Percentiles rank a stretch among this genome's conserved stretches.
These are phyloP conservation scores for Auriculariales sp. DNA, from an alignment of 768 basidiomycete genomes.

Conservation along the genomic window DNA sequence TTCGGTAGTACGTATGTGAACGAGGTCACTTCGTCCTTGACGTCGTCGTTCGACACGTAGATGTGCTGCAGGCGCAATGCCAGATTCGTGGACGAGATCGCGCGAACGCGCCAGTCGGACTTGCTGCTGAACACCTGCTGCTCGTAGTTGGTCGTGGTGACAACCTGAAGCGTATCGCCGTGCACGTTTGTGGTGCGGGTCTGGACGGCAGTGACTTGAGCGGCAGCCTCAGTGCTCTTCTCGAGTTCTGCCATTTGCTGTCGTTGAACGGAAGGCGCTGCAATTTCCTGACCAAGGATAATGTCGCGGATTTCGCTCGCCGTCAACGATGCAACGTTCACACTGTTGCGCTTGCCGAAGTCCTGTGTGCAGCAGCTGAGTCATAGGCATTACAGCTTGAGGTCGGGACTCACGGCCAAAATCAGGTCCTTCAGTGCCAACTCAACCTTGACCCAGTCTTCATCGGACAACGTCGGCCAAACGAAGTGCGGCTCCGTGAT, in stretches of 20 bases:
- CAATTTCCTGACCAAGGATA: constrained; percentile 97
- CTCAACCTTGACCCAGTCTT: constrained; percentile 99
- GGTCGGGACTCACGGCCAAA: constrained; percentile 40
- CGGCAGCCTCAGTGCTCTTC: constrained; percentile 87
- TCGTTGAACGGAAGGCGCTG: constrained; percentile 85
- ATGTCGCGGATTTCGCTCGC: constrained; percentile 95
- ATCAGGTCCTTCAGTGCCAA: constrained; percentile 98
- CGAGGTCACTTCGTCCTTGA: constrained; percentile 91
- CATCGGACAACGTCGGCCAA: constrained; percentile 85
- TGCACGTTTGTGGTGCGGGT: constrained; percentile 97
- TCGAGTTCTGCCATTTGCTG: constrained; percentile 99
- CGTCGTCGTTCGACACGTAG: constrained; percentile 98
- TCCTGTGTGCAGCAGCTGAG: constrained; percentile 35
- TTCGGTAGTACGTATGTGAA: constrained; percentile 95
- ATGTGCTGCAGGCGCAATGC: constrained; percentile 94
- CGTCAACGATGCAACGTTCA: constrained; percentile 95
- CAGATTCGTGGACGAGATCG: constrained; percentile 93
- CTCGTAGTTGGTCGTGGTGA: constrained; percentile 96
- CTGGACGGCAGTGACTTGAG: constrained; percentile 90
- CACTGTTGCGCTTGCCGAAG: constrained; percentile 97
- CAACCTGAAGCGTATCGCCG: constrained; percentile 88
- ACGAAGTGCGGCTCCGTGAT: constrained; percentile 97
- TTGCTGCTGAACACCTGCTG: constrained; percentile 98
- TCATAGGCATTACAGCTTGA: constrained; percentile 4
- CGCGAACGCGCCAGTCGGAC: constrained; percentile 98